These are phyloP conservation scores for Candida khao-thaluensis DNA, from an alignment of 805 yeast genomes.

Conservation along the genomic window DNA sequence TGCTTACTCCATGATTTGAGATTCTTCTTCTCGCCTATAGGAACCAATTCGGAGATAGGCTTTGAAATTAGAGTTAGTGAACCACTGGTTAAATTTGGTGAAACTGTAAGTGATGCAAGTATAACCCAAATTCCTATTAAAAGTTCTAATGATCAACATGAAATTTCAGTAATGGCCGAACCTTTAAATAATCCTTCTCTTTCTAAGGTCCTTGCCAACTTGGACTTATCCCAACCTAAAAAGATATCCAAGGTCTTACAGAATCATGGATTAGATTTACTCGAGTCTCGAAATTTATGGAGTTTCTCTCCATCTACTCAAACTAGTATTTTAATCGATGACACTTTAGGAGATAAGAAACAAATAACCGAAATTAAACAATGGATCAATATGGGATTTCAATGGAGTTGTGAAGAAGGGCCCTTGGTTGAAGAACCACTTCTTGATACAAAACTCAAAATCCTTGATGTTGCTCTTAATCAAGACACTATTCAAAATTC, in stretches of 20 bases:
- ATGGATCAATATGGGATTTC: slow-evolving; percentile 71
- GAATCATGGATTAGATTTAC: slow-evolving; percentile 74
- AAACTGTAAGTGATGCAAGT: slow-evolving; percentile 67
- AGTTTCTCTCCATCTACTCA: slow-evolving; percentile 51
- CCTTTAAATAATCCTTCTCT: slow-evolving; percentile 57
- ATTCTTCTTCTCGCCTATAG: slow-evolving; percentile 45
- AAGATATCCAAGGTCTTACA: slow-evolving; percentile 55
- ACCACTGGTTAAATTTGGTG: slow-evolving; percentile 78
- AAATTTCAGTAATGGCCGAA: slow-evolving; percentile 71
- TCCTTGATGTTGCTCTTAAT: slow-evolving; percentile 60
- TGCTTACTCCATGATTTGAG: slow-evolving; percentile 78
- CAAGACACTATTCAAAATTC: slow-evolving; percentile 48
- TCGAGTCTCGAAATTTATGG: slow-evolving; percentile 84
- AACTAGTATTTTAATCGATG: slow-evolving; percentile 63
- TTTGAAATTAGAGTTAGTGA: slow-evolving; percentile 80
- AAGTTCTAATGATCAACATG: slow-evolving; percentile 53
- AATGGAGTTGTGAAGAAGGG: slow-evolving; percentile 81
- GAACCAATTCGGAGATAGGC: slow-evolving; percentile 20
- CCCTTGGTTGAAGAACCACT: slow-evolving; percentile 90
- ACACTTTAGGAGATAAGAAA: slow-evolving; percentile 64
- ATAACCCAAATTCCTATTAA: slow-evolving; percentile 63
- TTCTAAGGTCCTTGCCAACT: slow-evolving; percentile 52
- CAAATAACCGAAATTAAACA: slow-evolving; percentile 45
- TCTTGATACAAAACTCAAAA: slow-evolving; percentile 64
- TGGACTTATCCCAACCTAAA: slow-evolving; percentile 34